phyloP scores from a whole-genome alignment of 495 filamentous ascomycete genomes.

The Beverwykella pulmonaria region DNA sequence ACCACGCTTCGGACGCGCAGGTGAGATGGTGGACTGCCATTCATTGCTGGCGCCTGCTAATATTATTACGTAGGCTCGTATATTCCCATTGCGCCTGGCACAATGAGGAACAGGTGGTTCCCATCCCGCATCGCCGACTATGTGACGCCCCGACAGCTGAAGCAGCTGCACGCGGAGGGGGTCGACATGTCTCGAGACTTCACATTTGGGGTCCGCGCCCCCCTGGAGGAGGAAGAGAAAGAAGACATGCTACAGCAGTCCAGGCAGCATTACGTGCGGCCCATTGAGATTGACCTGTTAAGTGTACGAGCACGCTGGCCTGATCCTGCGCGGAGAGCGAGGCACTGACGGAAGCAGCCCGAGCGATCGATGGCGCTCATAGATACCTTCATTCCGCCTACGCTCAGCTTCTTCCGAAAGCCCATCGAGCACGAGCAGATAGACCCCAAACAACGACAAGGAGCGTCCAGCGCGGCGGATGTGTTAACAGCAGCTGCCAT shows the following conservation, averaged over 20 bases:
- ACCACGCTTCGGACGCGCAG: constrained; percentile 60
- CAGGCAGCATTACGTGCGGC: constrained; percentile 32
- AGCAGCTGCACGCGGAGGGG: constrained; percentile 50
- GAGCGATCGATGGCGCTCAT: constrained; percentile 54
- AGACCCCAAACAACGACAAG: constrained; percentile 6
- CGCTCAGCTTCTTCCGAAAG: constrained; percentile 57
- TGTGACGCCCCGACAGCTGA: constrained; percentile 49
- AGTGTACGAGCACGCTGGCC: constrained; percentile 23
- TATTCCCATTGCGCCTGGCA: constrained; percentile 55
- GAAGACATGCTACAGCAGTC: constrained; percentile 5
- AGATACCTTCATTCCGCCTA: constrained; percentile 51
- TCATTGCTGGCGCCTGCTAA: not conserved
- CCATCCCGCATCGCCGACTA: constrained; percentile 59
- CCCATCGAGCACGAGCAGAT: constrained; percentile 45
- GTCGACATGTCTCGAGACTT: constrained; percentile 54
- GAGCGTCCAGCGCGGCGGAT: constrained; percentile 40
- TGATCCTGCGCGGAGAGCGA: not conserved
- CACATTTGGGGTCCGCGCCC: constrained; percentile 32
- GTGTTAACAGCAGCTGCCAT: constrained; percentile 41
- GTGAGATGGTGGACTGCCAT: constrained; percentile 51
- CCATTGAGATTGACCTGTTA: constrained; percentile 37
- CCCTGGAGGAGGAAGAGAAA: constrained; percentile 24
- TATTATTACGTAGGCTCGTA: constrained; percentile 51
- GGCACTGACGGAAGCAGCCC: constrained; percentile 45
- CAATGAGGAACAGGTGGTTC: constrained; percentile 61